Conservation (phyloP, 2,329 filamentous ascomycete genomes). For the Talaromyces atroroseus region DNA sequence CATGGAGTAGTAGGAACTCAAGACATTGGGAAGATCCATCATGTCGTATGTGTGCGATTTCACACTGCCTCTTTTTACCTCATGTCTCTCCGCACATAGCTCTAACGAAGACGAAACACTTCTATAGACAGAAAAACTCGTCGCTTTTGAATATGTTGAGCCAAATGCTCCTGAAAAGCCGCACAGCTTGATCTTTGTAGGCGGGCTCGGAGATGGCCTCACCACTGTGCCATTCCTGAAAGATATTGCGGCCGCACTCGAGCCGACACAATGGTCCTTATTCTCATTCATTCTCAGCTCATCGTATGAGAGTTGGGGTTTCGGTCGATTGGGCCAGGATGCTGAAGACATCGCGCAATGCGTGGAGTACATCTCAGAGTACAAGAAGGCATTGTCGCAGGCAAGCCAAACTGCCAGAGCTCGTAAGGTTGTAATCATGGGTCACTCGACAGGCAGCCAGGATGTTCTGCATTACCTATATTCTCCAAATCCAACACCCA, state of each 20-base stretch:
- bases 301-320: conserved; percentile 52
- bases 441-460: conserved; percentile 65
- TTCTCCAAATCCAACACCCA: conserved; percentile 34
- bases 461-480: conserved; percentile 61
- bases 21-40: conserved; percentile 10
- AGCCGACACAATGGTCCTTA: conserved; percentile 48
- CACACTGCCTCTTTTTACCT: not conserved
- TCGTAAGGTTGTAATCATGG: conserved; percentile 61
- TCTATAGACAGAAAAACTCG: conserved; percentile 33
- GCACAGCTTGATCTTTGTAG: conserved; percentile 54
- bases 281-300: conserved; percentile 49
- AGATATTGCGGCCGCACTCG: conserved; percentile 45
- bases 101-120: not conserved
- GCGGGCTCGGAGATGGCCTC: conserved; percentile 55
- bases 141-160: conserved; percentile 37
- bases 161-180: conserved; percentile 24
- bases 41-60: conserved; percentile 3
- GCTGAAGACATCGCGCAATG: conserved; percentile 49
- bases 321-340: conserved; percentile 48
- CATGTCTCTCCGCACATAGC: not conserved
- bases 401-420: conserved; percentile 5
- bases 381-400: conserved; percentile 22
- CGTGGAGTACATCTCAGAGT: conserved; percentile 45
- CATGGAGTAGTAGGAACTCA: conserved; percentile 12
- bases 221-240: conserved; percentile 51